Evolutionary conservation across 2,329 filamentous ascomycete genomes (phyloP), one percentile per base, ranked within the genome.

Genomic region (Pyrenochaeta sp.): DNA sequence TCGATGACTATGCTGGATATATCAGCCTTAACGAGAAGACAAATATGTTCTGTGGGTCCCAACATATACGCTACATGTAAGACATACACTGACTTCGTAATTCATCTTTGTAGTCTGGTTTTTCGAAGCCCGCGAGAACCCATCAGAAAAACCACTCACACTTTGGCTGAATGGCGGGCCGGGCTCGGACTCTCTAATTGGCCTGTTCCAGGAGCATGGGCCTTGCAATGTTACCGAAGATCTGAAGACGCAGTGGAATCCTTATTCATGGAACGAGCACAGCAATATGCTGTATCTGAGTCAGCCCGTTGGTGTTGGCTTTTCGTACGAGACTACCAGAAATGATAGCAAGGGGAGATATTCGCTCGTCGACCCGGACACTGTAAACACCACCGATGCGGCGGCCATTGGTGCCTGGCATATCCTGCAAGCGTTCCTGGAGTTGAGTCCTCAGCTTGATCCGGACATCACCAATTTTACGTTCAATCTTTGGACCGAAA

Each of bases 111-210:
- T 9, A 36, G 34, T 81, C 57, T 81, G 81, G 79, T 82, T 82
- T 61, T 83, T 83, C 50, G 80, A 83, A 62, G 75, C 80, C 5
- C 75, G 82, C 19, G 77, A 82, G 43, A 77, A 81, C 54, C 81
- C 74, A 0, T 58, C 57, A 3, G 66, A 76, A 30, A 73, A 72
- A 47, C 74, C 74, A 3, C 58, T 75, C 52, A 85, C 83, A 0
- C 55, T 76, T 9, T 86, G 83, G 83, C 73, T 85, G 50, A 85
- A 85, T 55, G 84, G 84, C 22, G 83, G 83, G 0, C 83, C 83
- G 0, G 85, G 85, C 1, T 79, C 76, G 15, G 81, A 83, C 58
- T 84, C 81, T 9, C 76, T 87, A 68, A 83, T 87, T 57, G 84
- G 85, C 1, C 68, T 88, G 2, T 87, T 87, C 59, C 80, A 85